phyloP scores from a whole-genome alignment of 129 eudicot species.

The Saussurea involucrata region DNA sequence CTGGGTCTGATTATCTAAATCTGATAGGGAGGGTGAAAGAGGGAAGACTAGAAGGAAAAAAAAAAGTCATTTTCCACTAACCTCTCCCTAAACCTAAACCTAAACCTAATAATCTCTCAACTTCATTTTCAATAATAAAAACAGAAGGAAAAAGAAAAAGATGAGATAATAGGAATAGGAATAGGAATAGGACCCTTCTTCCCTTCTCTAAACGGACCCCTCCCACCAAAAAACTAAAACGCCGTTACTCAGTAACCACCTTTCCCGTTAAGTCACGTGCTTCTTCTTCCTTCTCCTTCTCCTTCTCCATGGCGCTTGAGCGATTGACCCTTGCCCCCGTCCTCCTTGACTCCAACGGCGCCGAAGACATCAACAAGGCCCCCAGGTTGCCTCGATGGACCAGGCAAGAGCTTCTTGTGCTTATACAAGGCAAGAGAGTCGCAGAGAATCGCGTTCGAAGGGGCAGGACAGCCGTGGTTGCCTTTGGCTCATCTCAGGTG shows the following conservation, averaged over 20 bases:
- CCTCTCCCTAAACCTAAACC: not conserved
- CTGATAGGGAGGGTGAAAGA: conserved; percentile 15
- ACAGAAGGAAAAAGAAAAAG: not conserved
- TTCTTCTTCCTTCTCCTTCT: not conserved
- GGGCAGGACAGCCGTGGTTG: conserved; percentile 45
- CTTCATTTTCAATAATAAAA: not conserved
- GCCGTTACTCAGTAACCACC: conserved; percentile 28
- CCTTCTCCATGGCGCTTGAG: conserved; percentile 44
- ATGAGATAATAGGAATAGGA: not conserved
- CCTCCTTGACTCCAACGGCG: conserved; percentile 20
- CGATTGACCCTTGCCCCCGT: conserved; percentile 43
- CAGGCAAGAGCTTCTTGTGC: conserved; percentile 58
- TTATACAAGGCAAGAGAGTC: conserved; percentile 61
- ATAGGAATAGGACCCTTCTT: not conserved
- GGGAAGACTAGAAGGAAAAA: not conserved
- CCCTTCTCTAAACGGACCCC: conserved; percentile 23
- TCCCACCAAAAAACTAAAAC: conserved; percentile 17
- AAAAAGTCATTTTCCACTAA: conserved; percentile 25
- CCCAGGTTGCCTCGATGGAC: conserved; percentile 73
- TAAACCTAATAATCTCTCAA: not conserved
- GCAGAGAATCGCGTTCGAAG: conserved; percentile 81
- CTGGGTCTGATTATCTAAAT: not conserved
- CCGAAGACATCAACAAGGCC: conserved; percentile 35
- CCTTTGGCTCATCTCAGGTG: conserved; percentile 46
- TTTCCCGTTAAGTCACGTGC: conserved; percentile 33